Conservation (phyloP, 495 filamentous ascomycete genomes). For the Viridothelium virens region DNA sequence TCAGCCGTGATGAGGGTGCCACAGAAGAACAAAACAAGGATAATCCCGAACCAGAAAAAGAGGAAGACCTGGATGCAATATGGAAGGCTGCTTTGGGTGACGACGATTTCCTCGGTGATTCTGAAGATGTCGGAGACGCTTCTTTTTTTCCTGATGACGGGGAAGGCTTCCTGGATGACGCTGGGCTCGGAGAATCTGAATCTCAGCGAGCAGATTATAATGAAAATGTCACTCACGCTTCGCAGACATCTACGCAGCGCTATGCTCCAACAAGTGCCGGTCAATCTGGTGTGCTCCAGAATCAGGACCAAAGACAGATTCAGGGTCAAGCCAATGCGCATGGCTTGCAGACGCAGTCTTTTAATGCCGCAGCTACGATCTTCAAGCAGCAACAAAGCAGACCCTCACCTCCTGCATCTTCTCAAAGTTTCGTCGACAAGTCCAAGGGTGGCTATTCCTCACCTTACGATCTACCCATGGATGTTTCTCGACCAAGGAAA, state of each 20-base stretch:
- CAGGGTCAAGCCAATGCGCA: not conserved
- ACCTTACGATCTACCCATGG: constrained; percentile 91
- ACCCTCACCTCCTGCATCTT: constrained; percentile 13
- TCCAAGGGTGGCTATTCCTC: constrained; percentile 85
- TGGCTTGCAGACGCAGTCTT: not conserved
- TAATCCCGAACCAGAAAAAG: constrained; percentile 23
- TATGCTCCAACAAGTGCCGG: not conserved
- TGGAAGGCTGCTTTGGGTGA: constrained; percentile 78
- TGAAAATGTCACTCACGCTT: not conserved
- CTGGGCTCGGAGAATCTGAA: constrained; percentile 27
- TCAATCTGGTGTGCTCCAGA: not conserved
- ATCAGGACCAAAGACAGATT: not conserved
- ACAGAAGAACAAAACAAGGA: not conserved
- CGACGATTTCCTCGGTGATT: constrained; percentile 68
- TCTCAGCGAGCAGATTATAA: not conserved
- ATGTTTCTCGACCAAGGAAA: constrained; percentile 63
- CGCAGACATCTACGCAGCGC: not conserved
- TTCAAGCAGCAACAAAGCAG: constrained; percentile 40
- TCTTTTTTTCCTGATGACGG: constrained; percentile 62
- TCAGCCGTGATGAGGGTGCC: not conserved
- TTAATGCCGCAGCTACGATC: constrained; percentile 14
- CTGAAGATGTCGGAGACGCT: constrained; percentile 48
- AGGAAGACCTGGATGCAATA: constrained; percentile 63
- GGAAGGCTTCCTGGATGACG: constrained; percentile 63
- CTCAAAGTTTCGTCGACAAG: constrained; percentile 79